Percentiles rank a stretch among this genome's conserved stretches.
Evolutionary conservation across 1,284 basidiomycete genomes (phyloP).

Genomic region (Pholiota adiposa): DNA sequence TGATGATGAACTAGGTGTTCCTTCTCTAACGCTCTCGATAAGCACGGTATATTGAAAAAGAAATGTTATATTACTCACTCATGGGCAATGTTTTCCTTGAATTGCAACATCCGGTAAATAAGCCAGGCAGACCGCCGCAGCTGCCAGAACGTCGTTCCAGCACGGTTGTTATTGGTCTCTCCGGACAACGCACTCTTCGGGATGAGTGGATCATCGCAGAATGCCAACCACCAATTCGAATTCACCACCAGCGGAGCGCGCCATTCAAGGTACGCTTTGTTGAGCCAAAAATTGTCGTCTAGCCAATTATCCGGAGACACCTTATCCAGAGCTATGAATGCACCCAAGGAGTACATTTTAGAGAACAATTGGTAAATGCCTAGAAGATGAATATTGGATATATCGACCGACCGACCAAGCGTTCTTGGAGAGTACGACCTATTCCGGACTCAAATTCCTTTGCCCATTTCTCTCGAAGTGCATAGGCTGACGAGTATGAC

Average conservation of each 20-base stretch:
- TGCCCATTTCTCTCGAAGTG: slow-evolving; percentile 66
- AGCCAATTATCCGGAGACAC: slow-evolving; percentile 93
- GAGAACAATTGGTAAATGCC: slow-evolving; percentile 7
- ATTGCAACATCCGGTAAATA: slow-evolving; percentile 76
- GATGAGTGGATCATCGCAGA: slow-evolving; percentile 64
- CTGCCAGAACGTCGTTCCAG: slow-evolving; percentile 81
- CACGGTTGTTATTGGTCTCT: slow-evolving; percentile 38
- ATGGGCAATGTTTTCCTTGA: slow-evolving; percentile 69
- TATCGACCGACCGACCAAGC: slow-evolving; percentile 69
- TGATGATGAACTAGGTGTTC: slow-evolving; percentile 4
- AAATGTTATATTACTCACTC: slow-evolving; percentile 45
- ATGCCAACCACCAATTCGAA: slow-evolving; percentile 98
- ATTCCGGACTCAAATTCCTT: slow-evolving; percentile 78
- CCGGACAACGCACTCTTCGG: slow-evolving; percentile 48
- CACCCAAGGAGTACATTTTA: slow-evolving; percentile 2
- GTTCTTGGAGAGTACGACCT: slow-evolving; percentile 76
- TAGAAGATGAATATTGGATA: background rate
- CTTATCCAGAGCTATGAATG: slow-evolving; percentile 75
- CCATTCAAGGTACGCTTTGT: slow-evolving; percentile 91
- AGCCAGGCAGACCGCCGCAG: slow-evolving; percentile 88
- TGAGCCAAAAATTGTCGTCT: slow-evolving; percentile 93
- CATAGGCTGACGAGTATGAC: slow-evolving; percentile 60
- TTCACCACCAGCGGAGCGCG: slow-evolving; percentile 87
- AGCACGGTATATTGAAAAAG: background rate
- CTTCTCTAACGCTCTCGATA: background rate